Conservation (phyloP, 768 basidiomycete species). For the Tulasnella sp. region DNA sequence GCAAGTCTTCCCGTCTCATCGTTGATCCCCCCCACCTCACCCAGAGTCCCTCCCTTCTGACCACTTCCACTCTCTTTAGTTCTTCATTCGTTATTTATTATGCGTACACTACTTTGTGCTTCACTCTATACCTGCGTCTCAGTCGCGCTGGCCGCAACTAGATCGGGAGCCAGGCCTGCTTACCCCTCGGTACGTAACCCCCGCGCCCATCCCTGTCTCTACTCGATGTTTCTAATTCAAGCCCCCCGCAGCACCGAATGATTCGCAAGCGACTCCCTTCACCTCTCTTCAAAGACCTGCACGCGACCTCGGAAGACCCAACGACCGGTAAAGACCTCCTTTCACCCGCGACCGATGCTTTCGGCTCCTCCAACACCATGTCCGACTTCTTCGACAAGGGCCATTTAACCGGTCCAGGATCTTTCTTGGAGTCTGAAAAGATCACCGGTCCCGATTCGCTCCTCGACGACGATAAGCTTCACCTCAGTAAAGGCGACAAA, state of each 20-base stretch:
- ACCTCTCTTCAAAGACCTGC: constrained; percentile 15
- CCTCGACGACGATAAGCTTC: constrained; percentile 10
- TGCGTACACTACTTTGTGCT: not conserved
- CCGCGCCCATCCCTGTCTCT: not conserved
- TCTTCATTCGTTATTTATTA: not conserved
- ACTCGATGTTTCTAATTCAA: not conserved
- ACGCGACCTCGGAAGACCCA: constrained; percentile 12
- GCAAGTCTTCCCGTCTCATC: not conserved
- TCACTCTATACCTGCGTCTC: not conserved
- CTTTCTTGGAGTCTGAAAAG: not conserved
- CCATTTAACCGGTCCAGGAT: constrained; percentile 6
- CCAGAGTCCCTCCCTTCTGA: not conserved
- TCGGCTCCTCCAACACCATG: constrained; percentile 9
- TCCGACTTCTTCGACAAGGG: constrained; percentile 6
- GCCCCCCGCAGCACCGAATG: constrained; percentile 17
- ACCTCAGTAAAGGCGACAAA: constrained; percentile 12
- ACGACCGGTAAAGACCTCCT: constrained; percentile 11
- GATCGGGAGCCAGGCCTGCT: not conserved
- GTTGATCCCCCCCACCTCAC: not conserved
- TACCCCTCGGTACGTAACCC: not conserved
- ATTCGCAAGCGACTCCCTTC: constrained; percentile 21
- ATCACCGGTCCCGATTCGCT: constrained; percentile 13
- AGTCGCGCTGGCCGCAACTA: constrained; percentile 16
- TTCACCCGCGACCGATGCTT: not conserved
- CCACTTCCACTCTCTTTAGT: not conserved